A percentile compares a stretch with the other conserved stretches of the same genome.
These are phyloP conservation scores for Soucietia sequanensis DNA, from an alignment of 805 yeast species.

Conservation along the genomic window DNA sequence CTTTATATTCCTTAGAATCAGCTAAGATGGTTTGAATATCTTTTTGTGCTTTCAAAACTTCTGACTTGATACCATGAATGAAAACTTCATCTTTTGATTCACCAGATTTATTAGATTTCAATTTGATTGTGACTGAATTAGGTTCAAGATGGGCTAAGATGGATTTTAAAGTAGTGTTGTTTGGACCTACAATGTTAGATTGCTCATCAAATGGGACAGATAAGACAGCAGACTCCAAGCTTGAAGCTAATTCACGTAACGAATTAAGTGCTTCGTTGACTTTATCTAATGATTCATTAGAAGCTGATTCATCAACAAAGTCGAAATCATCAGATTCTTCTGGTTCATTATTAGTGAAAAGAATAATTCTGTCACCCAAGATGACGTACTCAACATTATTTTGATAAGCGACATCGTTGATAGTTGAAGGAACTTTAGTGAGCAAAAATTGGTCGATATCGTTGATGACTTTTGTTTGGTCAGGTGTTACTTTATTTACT, in stretches of 20 bases:
- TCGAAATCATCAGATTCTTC: constrained; percentile 51
- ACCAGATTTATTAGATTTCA: constrained; percentile 40
- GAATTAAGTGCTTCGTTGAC: constrained; percentile 55
- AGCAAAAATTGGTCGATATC: constrained; percentile 69
- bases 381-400: constrained; percentile 58
- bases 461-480: constrained; percentile 51
- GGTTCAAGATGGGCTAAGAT: constrained; percentile 37
- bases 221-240: constrained; percentile 52
- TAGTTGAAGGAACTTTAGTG: constrained; percentile 41
- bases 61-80: constrained; percentile 67
- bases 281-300: constrained; percentile 49
- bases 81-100: constrained; percentile 50
- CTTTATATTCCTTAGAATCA: constrained; percentile 52
- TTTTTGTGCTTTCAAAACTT: constrained; percentile 53
- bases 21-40: constrained; percentile 55
- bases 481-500: constrained; percentile 74
- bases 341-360: constrained; percentile 46
- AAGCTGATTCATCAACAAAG: constrained; percentile 68
- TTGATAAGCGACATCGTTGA: constrained; percentile 41
- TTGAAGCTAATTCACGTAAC: constrained; percentile 57
- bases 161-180: constrained; percentile 53
- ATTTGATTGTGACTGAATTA: constrained; percentile 44
- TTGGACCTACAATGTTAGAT: constrained; percentile 58
- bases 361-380: constrained; percentile 50
- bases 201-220: constrained; percentile 57